Conservation (phyloP, 169 alveolate species). For the Plasmodium sp. region DNA sequence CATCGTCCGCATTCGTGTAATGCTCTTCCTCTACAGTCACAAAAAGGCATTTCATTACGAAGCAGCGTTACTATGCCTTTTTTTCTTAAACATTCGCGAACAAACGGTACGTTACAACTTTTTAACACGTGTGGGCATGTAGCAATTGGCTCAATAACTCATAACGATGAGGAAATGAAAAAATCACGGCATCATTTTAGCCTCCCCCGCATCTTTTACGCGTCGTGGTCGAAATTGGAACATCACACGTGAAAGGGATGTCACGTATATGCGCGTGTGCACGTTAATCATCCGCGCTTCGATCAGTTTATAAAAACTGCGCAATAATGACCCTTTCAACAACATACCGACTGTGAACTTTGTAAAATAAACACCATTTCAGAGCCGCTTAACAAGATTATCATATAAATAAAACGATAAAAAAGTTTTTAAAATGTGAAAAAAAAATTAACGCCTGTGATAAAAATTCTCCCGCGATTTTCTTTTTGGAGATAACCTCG, state of each 20-base stretch:
- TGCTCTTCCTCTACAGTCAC: not conserved
- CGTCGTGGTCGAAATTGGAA: not conserved
- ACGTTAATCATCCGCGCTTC: not conserved
- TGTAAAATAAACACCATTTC: not conserved
- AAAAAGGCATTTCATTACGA: not conserved
- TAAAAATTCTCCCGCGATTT: not conserved
- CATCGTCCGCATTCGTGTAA: not conserved
- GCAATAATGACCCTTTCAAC: not conserved
- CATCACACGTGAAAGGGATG: not conserved
- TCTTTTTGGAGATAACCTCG: not conserved
- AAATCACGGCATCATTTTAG: not conserved
- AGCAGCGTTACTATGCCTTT: not conserved
- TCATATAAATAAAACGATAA: no score
- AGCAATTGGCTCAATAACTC: not conserved
- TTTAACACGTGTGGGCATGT: not conserved
- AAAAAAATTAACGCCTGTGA: not conserved
- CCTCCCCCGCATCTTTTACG: not conserved
- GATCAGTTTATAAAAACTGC: not conserved
- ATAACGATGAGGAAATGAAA: not conserved
- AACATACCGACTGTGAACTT: not conserved
- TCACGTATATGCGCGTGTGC: not conserved
- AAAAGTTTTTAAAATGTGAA: no score
- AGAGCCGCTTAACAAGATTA: not conserved
- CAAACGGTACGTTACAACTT: not conserved
- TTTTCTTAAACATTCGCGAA: not conserved